Base-by-base conservation (phyloP, 805 yeast genomes). In the Ogataea haglerorum region DNA sequence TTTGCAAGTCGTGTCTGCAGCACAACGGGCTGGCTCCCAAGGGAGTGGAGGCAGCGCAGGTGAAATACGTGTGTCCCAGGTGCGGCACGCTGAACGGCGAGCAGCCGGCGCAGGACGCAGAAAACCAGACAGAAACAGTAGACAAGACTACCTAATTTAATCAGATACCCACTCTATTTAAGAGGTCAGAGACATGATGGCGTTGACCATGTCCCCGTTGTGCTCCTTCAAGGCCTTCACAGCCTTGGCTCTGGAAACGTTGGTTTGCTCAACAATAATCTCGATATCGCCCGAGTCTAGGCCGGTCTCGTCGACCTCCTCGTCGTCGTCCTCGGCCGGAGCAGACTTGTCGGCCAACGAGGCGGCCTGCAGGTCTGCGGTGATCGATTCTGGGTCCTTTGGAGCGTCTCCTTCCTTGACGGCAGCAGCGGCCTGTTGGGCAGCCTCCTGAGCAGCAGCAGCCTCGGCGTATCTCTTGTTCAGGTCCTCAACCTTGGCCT, bases 401-500 rank as follows among this genome's bases (percentile, higher is more conserved):
- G 78, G 76, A 35, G 59, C 61, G 35, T 42, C 53, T 26, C 48
- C 46, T 25, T 51, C 59, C 37, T 55, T 61, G 36, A 52, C 57
- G 40, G 61, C 64, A 42, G 61, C 69, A 43, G 74, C 76, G 52
- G 70, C 72, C 48, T 69, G 72, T 54, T 69, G 69, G 48, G 76
- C 76, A 56, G 75, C 74, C 52, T 77, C 80, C 68, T 82, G 85
- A 53, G 86, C 86, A 62, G 85, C 85, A 67, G 82, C 85, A 49
- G 85, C 83, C 65, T 82, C 85, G 64, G 85, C 84, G 69, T 85
- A 76, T 76, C 89, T 82, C 71, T 86, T 82, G 72, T 82, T 80
- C 70, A 89, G 73, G 75, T 91, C 96, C 70, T 91, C 97, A 57
- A 86, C 85, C 78, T 88, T 86, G 65, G 96, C 95, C 73, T 90